phyloP scores from a whole-genome alignment of 2,329 filamentous ascomycete species.

The Dactylonectria estremocensis region DNA sequence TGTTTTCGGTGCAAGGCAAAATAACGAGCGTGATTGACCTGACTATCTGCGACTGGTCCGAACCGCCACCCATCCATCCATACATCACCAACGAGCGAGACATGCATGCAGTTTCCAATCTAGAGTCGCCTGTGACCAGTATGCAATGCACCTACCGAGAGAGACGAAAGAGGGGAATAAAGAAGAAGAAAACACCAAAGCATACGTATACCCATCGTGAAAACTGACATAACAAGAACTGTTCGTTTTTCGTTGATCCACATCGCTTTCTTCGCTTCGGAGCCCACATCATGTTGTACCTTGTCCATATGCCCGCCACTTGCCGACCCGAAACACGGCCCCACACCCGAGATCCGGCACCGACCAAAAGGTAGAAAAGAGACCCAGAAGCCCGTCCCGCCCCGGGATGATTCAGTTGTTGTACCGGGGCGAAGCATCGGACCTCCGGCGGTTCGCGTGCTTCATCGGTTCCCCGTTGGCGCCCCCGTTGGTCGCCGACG shows the following conservation, averaged over 20 bases:
- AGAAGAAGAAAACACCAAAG: neutral
- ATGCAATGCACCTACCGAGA: neutral
- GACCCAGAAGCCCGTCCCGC: neutral
- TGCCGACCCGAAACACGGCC: constrained; percentile 19
- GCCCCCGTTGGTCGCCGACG: constrained; percentile 17
- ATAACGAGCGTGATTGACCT: neutral
- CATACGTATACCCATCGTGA: neutral
- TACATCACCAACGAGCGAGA: constrained; percentile 3
- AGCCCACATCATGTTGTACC: neutral
- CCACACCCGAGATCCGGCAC: constrained; percentile 3
- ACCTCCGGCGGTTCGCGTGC: constrained; percentile 25
- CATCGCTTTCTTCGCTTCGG: neutral
- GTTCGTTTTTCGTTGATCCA: neutral
- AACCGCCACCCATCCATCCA: neutral
- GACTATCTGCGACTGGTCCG: neutral
- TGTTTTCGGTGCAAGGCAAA: neutral
- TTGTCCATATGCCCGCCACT: neutral
- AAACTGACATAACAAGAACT: neutral
- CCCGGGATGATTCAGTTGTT: neutral
- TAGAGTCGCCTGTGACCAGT: constrained; percentile 5
- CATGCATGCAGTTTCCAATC: constrained; percentile 4
- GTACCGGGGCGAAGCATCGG: constrained; percentile 10
- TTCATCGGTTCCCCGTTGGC: constrained; percentile 37
- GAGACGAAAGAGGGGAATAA: neutral
- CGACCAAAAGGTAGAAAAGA: neutral